Evolutionary conservation across 1,139 yeast genomes (phyloP).

Genomic region (Pichia sp.): DNA sequence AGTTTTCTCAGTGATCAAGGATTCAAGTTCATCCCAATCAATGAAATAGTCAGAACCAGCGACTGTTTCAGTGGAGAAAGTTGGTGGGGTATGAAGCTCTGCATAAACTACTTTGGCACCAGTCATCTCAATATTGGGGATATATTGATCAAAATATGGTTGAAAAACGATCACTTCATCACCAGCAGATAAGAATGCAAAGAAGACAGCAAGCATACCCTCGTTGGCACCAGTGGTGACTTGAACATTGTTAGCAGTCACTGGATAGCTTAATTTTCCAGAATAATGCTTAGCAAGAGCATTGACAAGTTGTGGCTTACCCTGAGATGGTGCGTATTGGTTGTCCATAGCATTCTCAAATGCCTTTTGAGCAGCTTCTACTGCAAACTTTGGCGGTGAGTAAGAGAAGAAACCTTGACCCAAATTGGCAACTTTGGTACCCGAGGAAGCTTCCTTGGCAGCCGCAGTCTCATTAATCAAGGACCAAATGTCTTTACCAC

Average conservation of each 20-base stretch:
- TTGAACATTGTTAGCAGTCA: conserved; percentile 59
- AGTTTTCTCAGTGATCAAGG: conserved; percentile 65
- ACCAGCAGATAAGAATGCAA: conserved; percentile 78
- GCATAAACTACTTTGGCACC: conserved; percentile 90
- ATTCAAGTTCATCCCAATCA: conserved; percentile 68
- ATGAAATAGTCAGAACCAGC: conserved; percentile 83
- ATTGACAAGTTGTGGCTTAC: conserved; percentile 67
- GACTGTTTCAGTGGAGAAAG: conserved; percentile 55
- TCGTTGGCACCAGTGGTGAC: conserved; percentile 97
- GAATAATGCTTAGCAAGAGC: conserved; percentile 69
- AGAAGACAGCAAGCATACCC: conserved; percentile 79
- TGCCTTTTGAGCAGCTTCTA: conserved; percentile 74
- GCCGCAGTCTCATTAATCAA: conserved; percentile 94
- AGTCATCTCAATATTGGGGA: conserved; percentile 85
- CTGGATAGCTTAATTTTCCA: conserved; percentile 47
- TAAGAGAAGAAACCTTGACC: conserved; percentile 98
- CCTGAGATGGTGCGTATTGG: conserved; percentile 89
- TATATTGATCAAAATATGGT: conserved; percentile 95
- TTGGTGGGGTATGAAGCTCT: conserved; percentile 76
- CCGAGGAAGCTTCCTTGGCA: conserved; percentile 51
- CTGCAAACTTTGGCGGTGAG: conserved; percentile 86
- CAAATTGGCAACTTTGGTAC: conserved; percentile 71
- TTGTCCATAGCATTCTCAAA: conserved; percentile 65
- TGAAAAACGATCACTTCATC: conserved; percentile 98
- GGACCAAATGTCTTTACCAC: conserved; percentile 87